Base-by-base conservation (phyloP, 257 asterid species). In the Rehmannia glutinosa region DNA sequence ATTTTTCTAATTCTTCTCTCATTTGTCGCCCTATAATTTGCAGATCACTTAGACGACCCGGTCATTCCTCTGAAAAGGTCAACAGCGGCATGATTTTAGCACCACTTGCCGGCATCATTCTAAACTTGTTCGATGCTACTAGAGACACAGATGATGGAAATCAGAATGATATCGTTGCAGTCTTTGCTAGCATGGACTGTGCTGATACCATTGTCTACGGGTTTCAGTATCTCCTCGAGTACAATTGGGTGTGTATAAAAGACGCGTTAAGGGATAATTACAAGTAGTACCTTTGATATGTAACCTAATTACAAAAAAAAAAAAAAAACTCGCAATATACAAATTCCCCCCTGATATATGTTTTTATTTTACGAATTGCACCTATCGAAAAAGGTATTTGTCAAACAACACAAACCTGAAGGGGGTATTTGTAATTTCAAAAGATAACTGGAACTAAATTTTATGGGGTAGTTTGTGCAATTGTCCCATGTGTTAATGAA, bases 101-200 rank as follows among this genome's bases (percentile, higher is more conserved):
- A 51, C 98, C 98, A 11, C 88, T 92, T 15, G 94, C 96, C 24
- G 97, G 97, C 68, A 92, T 92, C 67, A 84, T 92, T 62, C 78
- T 83, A 28, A 92, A 92, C 81, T 75, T 92, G 68, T 56, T 92
- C 78, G 95, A 87, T 77, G 89, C 86, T 19, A 62, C 74, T 51
- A 72, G 69, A 73, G 86, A 70, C 49, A 62, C 62, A 10, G 74
- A 57, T 1, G 23, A 19, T 0, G 79, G 68, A 55, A 68, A 76
- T 59, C 83, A 73, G 75, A 86, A 86, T 75, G 97, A 92, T 59
- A 78, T 90, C 45, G 85, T 88, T 58, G 75, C 81, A 51, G 62
- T 82, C 61, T 87, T 92, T 78, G 95, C 90, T 20, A 85, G 89
- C 83, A 92, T 92, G 97, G 95, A 88, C 63, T 92, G 95, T 65